These are phyloP conservation scores for Trichoderma endophyticum DNA, from an alignment of 2,329 filamentous ascomycete species.

Conservation along the genomic window DNA sequence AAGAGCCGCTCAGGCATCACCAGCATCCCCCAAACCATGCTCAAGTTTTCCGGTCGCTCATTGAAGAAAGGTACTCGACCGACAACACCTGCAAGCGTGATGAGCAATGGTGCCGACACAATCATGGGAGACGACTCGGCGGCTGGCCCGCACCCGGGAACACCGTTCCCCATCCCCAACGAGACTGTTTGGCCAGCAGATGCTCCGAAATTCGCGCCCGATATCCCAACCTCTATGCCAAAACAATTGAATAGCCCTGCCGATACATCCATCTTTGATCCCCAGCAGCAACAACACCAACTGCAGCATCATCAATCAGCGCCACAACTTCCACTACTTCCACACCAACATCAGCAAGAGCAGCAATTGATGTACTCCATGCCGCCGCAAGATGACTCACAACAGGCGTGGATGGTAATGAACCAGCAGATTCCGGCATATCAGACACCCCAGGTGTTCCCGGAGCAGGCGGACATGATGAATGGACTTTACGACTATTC, in stretches of 20 bases:
- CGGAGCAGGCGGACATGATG: constrained; percentile 19
- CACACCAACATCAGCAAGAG: constrained; percentile 19
- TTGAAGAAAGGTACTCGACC: constrained; percentile 37
- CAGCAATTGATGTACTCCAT: constrained; percentile 29
- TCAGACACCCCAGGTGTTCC: constrained; percentile 21
- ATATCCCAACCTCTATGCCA: constrained; percentile 27
- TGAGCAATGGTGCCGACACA: constrained; percentile 24
- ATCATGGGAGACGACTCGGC: constrained; percentile 36
- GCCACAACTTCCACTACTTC: constrained; percentile 6
- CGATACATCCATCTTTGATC: constrained; percentile 24
- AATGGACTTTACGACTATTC: constrained; percentile 27
- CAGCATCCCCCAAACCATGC: constrained; percentile 32
- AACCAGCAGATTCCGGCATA: constrained; percentile 20
- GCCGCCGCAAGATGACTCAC: constrained; percentile 31
- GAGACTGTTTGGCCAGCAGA: constrained; percentile 38
- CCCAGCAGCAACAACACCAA: constrained; percentile 1
- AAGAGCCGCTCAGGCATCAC: constrained; percentile 29
- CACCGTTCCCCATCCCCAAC: constrained; percentile 40
- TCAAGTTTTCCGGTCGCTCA: constrained; percentile 32
- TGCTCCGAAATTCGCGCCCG: constrained; percentile 39
- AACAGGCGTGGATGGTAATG: constrained; percentile 28
- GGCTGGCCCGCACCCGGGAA: constrained; percentile 39
- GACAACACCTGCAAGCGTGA: constrained; percentile 31
- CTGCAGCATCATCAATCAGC: constrained; percentile 18
- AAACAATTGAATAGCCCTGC: constrained; percentile 34